A percentile compares a stretch with the other conserved stretches of the same genome.
Evolutionary conservation across 192 early-diverging fungal genomes (phyloP).

Genomic region (Entomortierella lignicola): DNA sequence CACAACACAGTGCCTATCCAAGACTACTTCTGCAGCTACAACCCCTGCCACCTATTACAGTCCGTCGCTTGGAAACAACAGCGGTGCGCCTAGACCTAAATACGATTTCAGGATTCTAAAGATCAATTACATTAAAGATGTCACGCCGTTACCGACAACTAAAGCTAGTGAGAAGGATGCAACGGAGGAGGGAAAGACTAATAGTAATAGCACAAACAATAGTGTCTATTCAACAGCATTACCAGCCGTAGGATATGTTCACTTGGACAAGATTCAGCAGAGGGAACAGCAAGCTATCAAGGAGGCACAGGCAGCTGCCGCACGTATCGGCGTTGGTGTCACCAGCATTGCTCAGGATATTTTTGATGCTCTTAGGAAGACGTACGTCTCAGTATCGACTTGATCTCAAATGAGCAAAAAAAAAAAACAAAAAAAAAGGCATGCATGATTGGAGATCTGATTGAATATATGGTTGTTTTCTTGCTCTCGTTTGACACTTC

Average conservation of each 20-base stretch:
- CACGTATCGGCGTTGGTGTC: constrained; percentile 84
- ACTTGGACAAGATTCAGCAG: constrained; percentile 64
- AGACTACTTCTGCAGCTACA: constrained; percentile 11
- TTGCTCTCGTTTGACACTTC: neutral
- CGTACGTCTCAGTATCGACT: constrained; percentile 68
- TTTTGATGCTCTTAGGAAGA: constrained; percentile 85
- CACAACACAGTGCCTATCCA: constrained; percentile 53
- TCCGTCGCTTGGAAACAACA: constrained; percentile 24
- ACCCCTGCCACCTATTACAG: constrained; percentile 39
- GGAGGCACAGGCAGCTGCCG: constrained; percentile 56
- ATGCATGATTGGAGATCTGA: neutral
- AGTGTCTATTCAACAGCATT: constrained; percentile 49
- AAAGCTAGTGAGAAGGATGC: neutral
- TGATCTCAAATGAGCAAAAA: too few relatives aligned
- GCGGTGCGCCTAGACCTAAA: constrained; percentile 38
- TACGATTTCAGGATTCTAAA: constrained; percentile 69
- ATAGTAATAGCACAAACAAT: constrained; percentile 9
- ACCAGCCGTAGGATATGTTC: constrained; percentile 57
- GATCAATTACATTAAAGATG: constrained; percentile 69
- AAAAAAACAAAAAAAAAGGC: too few relatives aligned
- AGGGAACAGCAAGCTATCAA: constrained; percentile 65
- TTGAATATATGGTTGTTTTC: neutral
- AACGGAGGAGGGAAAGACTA: neutral
- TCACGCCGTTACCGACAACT: constrained; percentile 32
- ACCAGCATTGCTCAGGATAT: constrained; percentile 79